These are phyloP conservation scores for Chlorella variabilis DNA, from an alignment of 163 green algal species.

Conservation along the genomic window DNA sequence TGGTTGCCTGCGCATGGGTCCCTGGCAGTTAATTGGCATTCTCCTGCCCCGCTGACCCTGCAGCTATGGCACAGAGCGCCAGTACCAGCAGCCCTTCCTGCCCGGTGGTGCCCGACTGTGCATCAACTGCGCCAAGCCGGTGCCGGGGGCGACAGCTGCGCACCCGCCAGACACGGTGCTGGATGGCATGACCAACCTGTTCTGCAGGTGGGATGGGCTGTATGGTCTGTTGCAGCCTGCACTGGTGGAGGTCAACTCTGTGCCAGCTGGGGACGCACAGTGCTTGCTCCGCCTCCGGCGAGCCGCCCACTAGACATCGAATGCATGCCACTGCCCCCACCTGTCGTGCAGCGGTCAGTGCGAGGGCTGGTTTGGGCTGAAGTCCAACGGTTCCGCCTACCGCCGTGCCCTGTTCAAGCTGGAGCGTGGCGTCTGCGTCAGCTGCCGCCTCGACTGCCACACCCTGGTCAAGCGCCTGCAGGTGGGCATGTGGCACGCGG, in stretches of 20 bases:
- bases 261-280: too few relatives aligned
- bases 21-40: too few relatives aligned
- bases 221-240: background rate
- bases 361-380: slow-evolving; percentile 38
- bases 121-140: slow-evolving; percentile 67
- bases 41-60: too few relatives aligned
- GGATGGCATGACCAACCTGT: slow-evolving; percentile 52
- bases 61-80: slow-evolving; percentile 17
- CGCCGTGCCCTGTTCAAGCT: slow-evolving; percentile 74
- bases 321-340: too few relatives aligned
- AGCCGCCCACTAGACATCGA: too few relatives aligned
- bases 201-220: slow-evolving; percentile 47
- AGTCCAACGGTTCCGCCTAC: slow-evolving; percentile 49
- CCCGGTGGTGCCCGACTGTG: slow-evolving; percentile 61
- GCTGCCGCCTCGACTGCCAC: slow-evolving; percentile 80
- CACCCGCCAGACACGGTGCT: slow-evolving; percentile 50
- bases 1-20: too few relatives aligned
- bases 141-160: slow-evolving; percentile 50
- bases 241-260: too few relatives aligned
- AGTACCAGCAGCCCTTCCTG: slow-evolving; percentile 64
- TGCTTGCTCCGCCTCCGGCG: too few relatives aligned
- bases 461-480: slow-evolving; percentile 75
- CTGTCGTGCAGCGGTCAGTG: slow-evolving; percentile 41
- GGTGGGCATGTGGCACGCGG: slow-evolving; percentile 27
- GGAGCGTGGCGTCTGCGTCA: slow-evolving; percentile 82